Conservation (phyloP, 192 early-diverging fungal genomes). For the Linnemannia elongata region DNA sequence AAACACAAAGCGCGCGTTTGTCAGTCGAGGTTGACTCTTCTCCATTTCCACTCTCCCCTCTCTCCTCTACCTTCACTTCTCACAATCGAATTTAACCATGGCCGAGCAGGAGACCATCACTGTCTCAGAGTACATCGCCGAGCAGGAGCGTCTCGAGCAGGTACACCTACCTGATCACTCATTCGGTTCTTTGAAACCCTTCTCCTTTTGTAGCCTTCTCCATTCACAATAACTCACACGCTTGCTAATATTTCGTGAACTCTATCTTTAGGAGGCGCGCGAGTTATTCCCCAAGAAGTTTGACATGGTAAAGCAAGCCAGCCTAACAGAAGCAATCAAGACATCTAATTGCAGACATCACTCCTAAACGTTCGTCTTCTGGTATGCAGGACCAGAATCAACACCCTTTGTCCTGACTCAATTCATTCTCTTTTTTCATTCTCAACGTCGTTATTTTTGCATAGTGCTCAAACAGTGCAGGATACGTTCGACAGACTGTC, state of each 20-base stretch:
- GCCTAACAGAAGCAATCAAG: background rate
- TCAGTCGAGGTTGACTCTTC: background rate
- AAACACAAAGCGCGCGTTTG: too few species aligned
- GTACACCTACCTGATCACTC: conserved; percentile 1
- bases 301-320: conserved; percentile 34
- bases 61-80: background rate
- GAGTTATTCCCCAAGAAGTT: conserved; percentile 56
- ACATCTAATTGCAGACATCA: background rate
- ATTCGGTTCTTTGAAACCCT: background rate
- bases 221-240: background rate
- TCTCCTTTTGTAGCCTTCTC: background rate
- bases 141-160: conserved; percentile 51
- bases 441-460: background rate
- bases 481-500: conserved; percentile 83
- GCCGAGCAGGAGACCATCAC: conserved; percentile 55
- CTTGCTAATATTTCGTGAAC: background rate
- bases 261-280: conserved; percentile 28
- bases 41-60: background rate
- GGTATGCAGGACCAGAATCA: background rate
- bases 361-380: background rate
- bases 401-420: background rate
- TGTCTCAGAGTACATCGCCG: conserved; percentile 55
- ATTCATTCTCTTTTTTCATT: background rate
- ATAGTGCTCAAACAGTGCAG: conserved; percentile 78
- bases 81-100: conserved; percentile 10